Base-by-base conservation (phyloP, 2,329 filamentous ascomycete genomes). In the Knoxdaviesia capensis region DNA sequence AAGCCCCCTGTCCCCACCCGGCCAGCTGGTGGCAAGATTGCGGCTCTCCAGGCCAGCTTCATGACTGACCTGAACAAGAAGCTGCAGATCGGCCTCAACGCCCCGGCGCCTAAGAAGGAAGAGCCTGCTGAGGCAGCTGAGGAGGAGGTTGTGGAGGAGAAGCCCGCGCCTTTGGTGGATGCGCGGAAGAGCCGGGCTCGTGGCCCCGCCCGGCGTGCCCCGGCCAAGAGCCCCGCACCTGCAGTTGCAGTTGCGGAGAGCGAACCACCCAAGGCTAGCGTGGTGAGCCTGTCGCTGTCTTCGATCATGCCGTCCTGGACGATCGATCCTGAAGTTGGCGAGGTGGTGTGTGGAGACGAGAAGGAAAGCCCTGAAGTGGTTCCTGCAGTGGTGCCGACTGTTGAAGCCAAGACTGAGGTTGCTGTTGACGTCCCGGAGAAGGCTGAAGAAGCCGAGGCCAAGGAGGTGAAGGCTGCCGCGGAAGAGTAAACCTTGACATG, bases 51-150 rank as follows among this genome's bases (percentile, higher is more conserved):
- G 59, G 83, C 83, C 34, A 85, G 83, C 3, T 96, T 98, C 58
- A 76, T 98, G 69, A 86, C 77, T 38, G 88, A 96, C 53, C 64
- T 98, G 36, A 94, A 96, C 59, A 87, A 85, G 51, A 80, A 86
- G 40, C 66, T 98, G 31, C 79, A 85, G 54, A 62, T 93, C 34
- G 90, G 90, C 1, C 88, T 87, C n/a, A 77, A 83, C 50, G 74
- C 69, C 7, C 72, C 77, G 2, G 74, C 69, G 7, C 72, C 76
- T 2, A 87, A 85, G 63, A 80, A 82, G 49, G 78, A 82, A 52
- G 79, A 87, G 48, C 62, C 68, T 36, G 67, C 76, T 40, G 68
- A 74, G 44, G 56, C 62, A 7, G 61, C 65, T 9, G 67, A 76
- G 41, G 68, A 74, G 44, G 70, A 72, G 39, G 59, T 62, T 32